Base-by-base conservation (phyloP, 805 yeast species). In the Lachancea nothofagi region DNA sequence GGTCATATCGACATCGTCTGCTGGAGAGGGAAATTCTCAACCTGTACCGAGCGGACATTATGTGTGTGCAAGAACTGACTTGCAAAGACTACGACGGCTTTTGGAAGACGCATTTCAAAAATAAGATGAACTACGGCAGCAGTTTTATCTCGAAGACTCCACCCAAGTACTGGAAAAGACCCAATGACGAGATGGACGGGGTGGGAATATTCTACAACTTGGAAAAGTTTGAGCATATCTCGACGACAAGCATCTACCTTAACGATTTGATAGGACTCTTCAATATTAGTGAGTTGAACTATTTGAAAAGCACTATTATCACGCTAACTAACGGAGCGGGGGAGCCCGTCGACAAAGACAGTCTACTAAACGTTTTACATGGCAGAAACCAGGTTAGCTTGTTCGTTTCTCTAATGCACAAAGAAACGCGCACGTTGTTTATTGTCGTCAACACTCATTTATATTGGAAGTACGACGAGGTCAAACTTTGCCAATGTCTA, bases 11-110 rank as follows among this genome's bases (percentile, higher is more conserved):
- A 43, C 69, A 75, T 39, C 44, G 51, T 5, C 60, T 75, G 37
- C 47, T 78, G 26, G 65, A 70, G 40, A 44, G 51, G 7, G 65
- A 60, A 37, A 33, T 60, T 20, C 63, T 70, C 31, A 36, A 54
- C 1, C 35, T 40, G 5, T 59, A 71, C 47, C 47, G 49, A 12
- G 70, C 76, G 15, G 83, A 77, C 49, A 70, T 78, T 7, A 73
- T 78, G 78, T 78, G 83, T 51, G 62, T 74, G 42, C 79, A 74
- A 46, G 79, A 74, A 56, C 57, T 74, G 65, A 77, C 75, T 15
- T 50, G 59, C 17, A 54, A 54, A 14, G 66, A 68, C n/a, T 74
- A 68, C 44, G 34, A 59, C 8, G 45, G 52, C 5, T 61, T 58
- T 28, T 73, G 78, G 78, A 47, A 53, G 19, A 53, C 60, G 4